Evolutionary conservation across 306 rosid species (phyloP), one percentile per base, ranked within the genome.

Genomic region (Castanospermum australe): DNA sequence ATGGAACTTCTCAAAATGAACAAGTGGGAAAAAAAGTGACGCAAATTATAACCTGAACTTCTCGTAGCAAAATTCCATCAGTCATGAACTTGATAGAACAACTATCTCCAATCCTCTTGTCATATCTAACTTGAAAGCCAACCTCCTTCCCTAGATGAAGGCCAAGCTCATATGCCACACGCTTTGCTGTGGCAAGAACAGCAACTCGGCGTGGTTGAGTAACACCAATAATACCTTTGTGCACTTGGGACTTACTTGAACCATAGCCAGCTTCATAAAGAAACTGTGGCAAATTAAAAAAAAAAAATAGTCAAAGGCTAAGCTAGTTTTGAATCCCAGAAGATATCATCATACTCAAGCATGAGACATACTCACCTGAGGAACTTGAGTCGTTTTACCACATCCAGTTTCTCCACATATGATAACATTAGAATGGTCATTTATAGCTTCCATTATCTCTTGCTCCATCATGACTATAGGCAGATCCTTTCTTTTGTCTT

Each of bases 371-470:
- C 90, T 81, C 63, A 90, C 97, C 87, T 94, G 98, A 65, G 98
- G 97, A 86, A 94, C 98, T 90, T 94, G 98, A 67, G 98, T 94
- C 36, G 97, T 94, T 94, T 94, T 94, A 81, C 98, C 98, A 89
- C 98, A 94, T 66, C 98, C 97, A 81, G 98, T 94, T 81, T 94
- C 97, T 90, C 98, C 98, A 35, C 98, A 94, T 81, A 94, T 78
- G 81, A 94, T 94, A 59, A 94, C 92, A 84, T 76, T 86, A n/a
- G 93, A 83, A 76, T 84, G 73, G 22, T 92, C 86, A 87, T 82
- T 89, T 57, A 94, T 77, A 70, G 98, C 97, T 88, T 94, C 97
- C 98, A 92, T 92, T 55, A 94, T 92, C 91, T 94, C 98, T 71
- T 94, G 98, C 84, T 94, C 97, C 98, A 92, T 92, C 98, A 94